Percentiles rank a stretch among this genome's conserved stretches.
phyloP scores from a whole-genome alignment of 805 yeast species.

The Wickerhamomyces tratensis region DNA sequence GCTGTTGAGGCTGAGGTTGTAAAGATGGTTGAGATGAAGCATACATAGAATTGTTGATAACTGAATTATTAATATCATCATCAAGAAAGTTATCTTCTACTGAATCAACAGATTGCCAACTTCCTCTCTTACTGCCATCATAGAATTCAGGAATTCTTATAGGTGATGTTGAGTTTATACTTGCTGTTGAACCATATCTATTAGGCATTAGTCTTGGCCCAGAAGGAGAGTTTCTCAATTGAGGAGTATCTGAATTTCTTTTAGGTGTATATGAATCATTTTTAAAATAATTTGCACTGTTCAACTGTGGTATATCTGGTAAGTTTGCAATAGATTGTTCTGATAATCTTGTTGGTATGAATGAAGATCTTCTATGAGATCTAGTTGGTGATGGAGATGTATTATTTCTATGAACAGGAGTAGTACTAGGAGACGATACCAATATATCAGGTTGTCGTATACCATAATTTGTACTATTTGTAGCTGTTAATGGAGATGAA shows the following conservation, averaged over 20 bases:
- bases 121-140: slow-evolving; percentile 14
- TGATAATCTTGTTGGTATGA: not conserved
- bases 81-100: too few species aligned
- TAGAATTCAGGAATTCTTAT: slow-evolving; percentile 12
- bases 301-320: not conserved
- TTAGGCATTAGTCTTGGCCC: slow-evolving; percentile 15
- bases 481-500: not conserved
- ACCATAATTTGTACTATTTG: not conserved
- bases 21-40: not conserved
- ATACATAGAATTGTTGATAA: too few species aligned
- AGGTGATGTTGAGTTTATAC: slow-evolving; percentile 14
- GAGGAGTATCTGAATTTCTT: not conserved
- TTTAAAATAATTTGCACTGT: not conserved
- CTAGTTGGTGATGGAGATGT: not conserved
- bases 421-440: not conserved
- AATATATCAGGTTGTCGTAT: not conserved
- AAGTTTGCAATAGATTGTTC: not conserved
- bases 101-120: slow-evolving; percentile 18
- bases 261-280: not conserved
- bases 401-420: too few species aligned
- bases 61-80: not conserved
- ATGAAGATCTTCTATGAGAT: not conserved
- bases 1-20: not conserved
- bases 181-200: slow-evolving; percentile 1
- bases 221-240: slow-evolving; percentile 9